Percentiles rank a stretch among this genome's conserved stretches.
These are phyloP conservation scores for Endothia cerciana DNA, from an alignment of 2,329 filamentous ascomycete species.

Conservation along the genomic window DNA sequence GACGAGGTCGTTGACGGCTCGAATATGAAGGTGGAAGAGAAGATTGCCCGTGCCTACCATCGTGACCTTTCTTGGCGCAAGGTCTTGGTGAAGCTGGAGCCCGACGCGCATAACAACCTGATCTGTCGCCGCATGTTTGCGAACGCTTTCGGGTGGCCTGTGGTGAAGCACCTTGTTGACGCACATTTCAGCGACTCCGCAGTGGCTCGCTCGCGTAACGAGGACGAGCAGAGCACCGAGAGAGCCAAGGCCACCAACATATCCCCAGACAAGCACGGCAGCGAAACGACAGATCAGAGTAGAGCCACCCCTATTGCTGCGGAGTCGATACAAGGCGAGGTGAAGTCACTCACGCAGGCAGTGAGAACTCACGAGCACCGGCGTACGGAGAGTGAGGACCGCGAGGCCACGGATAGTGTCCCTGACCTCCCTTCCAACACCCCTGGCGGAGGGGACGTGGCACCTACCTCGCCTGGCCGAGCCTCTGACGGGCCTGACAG, in stretches of 20 bases:
- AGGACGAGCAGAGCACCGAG: constrained; percentile 68
- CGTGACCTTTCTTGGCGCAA: constrained; percentile 92
- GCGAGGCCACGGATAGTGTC: constrained; percentile 51
- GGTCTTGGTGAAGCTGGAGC: constrained; percentile 91
- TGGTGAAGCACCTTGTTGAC: constrained; percentile 91
- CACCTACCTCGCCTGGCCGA: constrained; percentile 32
- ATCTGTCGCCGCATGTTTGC: constrained; percentile 95
- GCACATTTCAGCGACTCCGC: constrained; percentile 86
- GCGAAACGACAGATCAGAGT: constrained; percentile 58
- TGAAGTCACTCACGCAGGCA: constrained; percentile 2
- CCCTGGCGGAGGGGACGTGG: constrained; percentile 22
- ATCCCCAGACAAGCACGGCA: constrained; percentile 64
- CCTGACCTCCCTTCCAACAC: constrained; percentile 45
- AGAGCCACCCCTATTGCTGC: constrained; percentile 11
- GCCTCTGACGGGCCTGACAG: constrained; percentile 52
- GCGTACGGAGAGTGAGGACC: constrained; percentile 37
- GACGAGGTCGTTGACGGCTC: constrained; percentile 60
- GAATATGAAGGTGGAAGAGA: constrained; percentile 91
- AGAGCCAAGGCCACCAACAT: constrained; percentile 65
- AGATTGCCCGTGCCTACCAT: constrained; percentile 95
- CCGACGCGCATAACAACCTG: constrained; percentile 98
- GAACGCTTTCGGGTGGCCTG: constrained; percentile 97
- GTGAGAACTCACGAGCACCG: constrained; percentile 23
- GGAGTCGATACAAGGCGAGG: background rate
- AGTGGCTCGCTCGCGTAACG: constrained; percentile 67